Evolutionary conservation across 441 rosid genomes (phyloP).

Genomic region (Metrosideros polymorpha): DNA sequence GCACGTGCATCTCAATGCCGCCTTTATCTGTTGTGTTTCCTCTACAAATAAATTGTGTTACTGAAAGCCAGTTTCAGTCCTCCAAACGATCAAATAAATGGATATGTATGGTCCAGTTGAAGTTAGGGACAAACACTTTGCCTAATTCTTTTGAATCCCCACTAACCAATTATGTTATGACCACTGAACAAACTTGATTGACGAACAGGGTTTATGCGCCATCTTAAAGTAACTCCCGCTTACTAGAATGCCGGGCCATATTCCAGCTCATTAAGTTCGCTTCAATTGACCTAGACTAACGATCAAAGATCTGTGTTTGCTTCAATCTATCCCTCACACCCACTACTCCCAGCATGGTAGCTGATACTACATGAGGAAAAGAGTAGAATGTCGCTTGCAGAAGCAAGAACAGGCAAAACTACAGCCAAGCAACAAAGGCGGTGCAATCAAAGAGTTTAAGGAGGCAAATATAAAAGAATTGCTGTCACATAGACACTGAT

Average conservation of each 20-base stretch:
- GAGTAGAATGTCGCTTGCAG: neutral
- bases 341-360: neutral
- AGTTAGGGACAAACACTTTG: no score
- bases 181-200: no score
- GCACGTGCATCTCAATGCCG: neutral
- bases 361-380: neutral
- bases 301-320: neutral
- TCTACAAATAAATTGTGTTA: neutral
- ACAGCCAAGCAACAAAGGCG: neutral
- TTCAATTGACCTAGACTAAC: neutral
- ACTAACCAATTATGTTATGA: no score
- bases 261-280: no score
- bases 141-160: no score
- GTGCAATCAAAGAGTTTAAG: neutral
- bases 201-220: no score
- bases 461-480: neutral
- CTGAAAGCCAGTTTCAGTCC: neutral
- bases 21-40: neutral
- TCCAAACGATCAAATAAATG: no score
- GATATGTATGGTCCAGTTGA: no score
- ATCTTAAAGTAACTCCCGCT: no score
- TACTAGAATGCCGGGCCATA: no score
- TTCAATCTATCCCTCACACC: neutral
- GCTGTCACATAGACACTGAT: neutral
- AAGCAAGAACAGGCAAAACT: neutral